Evolutionary conservation across 192 early-diverging fungal genomes (phyloP), one percentile per base, ranked within the genome.

Genomic region (Coemansia sp.): DNA sequence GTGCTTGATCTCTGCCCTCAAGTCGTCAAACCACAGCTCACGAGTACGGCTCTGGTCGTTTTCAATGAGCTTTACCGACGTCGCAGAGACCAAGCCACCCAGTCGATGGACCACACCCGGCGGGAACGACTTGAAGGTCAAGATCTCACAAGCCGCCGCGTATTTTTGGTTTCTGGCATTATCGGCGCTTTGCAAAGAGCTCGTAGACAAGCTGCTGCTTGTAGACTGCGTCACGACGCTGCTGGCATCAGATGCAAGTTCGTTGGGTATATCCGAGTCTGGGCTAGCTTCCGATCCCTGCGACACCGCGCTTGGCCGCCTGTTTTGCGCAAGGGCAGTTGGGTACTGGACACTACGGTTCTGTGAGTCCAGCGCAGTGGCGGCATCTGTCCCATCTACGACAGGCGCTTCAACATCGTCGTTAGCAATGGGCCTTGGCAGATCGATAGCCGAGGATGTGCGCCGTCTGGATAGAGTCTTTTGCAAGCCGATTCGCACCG

Each of bases 1-100:
- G 34, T 76, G 73, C 55, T 89, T 88, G 70, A 93, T 87, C 66
- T 93, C 91, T 27, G 90, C 90, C 33, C 91, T 72, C 12, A 93
- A 68, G 69, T 93, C 91, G 9, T 76, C 60, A 83, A 87, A 89
- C 88, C 88, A 89, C 3, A 69, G 36, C 53, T 88, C 85, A 9
- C 88, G 68, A 14, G 81, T 61, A 4, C 65, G 44, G 57, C 58
- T 60, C 50, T 59, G 58, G 57, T 67, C 65, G 21, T 60, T 60
- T 15, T 58, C 56, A 26, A 85, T 83, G 9, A 89, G 68, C 63
- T 89, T 89, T 41, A 89, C 82, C n/a, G 81, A 82, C 6, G 77
- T 80, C 9, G 88, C 84, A 17, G 78, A 77, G 7, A 89, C 86
- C 8, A 88, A 53, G 9, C 88, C 88, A 22, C 86, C 87, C 19